phyloP scores from a whole-genome alignment of 805 yeast genomes.

The Naumovozyma baii region DNA sequence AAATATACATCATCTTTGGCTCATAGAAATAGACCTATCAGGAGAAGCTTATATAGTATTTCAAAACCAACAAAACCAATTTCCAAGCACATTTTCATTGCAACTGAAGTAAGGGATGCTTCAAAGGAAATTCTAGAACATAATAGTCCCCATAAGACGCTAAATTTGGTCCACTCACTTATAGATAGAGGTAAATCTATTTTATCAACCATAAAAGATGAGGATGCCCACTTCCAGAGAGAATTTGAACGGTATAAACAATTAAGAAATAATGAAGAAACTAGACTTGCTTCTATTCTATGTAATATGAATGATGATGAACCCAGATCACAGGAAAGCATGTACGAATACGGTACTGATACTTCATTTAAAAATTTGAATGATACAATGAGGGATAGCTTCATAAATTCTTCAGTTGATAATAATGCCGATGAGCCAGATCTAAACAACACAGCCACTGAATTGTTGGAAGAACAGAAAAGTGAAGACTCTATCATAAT shows the following conservation, averaged over 20 bases:
- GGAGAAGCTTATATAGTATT: too few species aligned
- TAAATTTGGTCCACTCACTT: constrained; percentile 17
- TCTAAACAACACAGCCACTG: not conserved
- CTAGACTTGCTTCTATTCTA: not conserved
- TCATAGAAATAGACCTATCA: not conserved
- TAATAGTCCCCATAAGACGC: constrained; percentile 4
- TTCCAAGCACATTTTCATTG: too few species aligned
- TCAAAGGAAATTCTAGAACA: not conserved
- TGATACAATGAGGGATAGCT: constrained; percentile 10
- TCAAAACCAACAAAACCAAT: too few species aligned
- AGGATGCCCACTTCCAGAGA: constrained; percentile 3
- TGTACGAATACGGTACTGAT: constrained; percentile 9
- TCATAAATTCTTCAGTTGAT: constrained; percentile 2
- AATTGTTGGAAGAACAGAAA: not conserved
- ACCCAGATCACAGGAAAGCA: not conserved
- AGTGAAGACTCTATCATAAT: constrained; percentile 4
- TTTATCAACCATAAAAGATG: constrained; percentile 11
- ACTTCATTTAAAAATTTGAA: constrained; percentile 16
- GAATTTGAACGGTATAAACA: constrained; percentile 1
- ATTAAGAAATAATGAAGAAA: not conserved
- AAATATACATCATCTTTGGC: constrained; percentile 8
- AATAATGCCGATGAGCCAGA: not conserved
- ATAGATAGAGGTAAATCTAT: constrained; percentile 19
- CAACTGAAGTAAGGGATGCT: not conserved
- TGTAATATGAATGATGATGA: not conserved